A percentile compares a stretch with the other conserved stretches of the same genome.
These are phyloP conservation scores for Apiospora aurea DNA, from an alignment of 2,329 filamentous ascomycete species.

Conservation along the genomic window DNA sequence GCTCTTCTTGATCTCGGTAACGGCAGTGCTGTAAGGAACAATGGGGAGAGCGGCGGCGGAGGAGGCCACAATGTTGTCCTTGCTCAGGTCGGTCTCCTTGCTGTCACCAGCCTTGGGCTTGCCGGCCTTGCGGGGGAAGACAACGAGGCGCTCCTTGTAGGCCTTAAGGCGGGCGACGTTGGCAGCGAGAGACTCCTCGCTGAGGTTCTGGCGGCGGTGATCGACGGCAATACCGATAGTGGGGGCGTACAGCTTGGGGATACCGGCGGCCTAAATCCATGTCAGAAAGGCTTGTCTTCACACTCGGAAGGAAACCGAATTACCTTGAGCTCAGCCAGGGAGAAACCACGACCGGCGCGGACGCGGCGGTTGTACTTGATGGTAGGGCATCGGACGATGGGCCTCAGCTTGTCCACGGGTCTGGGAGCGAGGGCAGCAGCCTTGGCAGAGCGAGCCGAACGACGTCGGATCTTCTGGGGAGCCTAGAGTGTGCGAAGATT, in stretches of 20 bases:
- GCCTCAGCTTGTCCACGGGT: conserved; percentile 95
- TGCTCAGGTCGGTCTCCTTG: conserved; percentile 76
- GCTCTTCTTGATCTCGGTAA: conserved; percentile 82
- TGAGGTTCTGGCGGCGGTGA: conserved; percentile 94
- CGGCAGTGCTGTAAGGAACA: conserved; percentile 67
- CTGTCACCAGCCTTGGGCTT: conserved; percentile 93
- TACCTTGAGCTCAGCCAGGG: conserved; percentile 98
- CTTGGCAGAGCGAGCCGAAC: conserved; percentile 91
- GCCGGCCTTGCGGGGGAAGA: conserved; percentile 96
- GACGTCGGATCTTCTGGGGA: conserved; percentile 93
- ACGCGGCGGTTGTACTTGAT: conserved; percentile 99
- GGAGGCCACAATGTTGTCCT: conserved; percentile 66
- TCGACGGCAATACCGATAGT: conserved; percentile 99
- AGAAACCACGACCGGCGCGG: conserved; percentile 96
- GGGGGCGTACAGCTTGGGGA: conserved; percentile 90
- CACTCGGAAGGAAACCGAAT: conserved; percentile 34
- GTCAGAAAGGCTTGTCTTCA: conserved; percentile 4
- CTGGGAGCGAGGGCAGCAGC: conserved; percentile 94
- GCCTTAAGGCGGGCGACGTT: conserved; percentile 98
- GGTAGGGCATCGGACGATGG: conserved; percentile 95
- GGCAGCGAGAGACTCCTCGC: conserved; percentile 89
- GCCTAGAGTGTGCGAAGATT: conserved; percentile 64
- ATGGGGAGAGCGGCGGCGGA: conserved; percentile 74
- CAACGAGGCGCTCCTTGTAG: conserved; percentile 94
- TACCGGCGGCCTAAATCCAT: conserved; percentile 81